A percentile compares a stretch with the other conserved stretches of the same genome.
phyloP scores from a whole-genome alignment of 2,329 filamentous ascomycete genomes.

The Mollisia scopiformis region DNA sequence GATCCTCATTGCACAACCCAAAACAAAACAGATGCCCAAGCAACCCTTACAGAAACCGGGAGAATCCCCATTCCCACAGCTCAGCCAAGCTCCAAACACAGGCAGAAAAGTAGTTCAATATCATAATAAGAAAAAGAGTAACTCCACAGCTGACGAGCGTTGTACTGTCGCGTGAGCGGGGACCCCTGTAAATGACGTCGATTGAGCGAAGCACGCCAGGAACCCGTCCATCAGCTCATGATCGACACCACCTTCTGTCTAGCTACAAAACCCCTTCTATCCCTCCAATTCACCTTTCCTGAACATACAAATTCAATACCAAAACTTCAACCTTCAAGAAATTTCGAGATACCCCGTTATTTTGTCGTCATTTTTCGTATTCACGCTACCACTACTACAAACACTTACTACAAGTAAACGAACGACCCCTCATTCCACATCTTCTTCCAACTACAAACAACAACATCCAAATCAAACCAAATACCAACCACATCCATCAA shows the following conservation, averaged over 20 bases:
- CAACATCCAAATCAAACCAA: slow-evolving; percentile 2
- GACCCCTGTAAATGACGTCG: slow-evolving; percentile 28
- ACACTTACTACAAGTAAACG: slow-evolving; percentile 3
- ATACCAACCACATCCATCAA: slow-evolving; percentile 10
- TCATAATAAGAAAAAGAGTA: not conserved
- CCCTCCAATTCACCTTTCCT: slow-evolving; percentile 10
- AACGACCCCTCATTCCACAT: slow-evolving; percentile 2
- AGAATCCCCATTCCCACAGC: not conserved
- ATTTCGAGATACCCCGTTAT: slow-evolving; percentile 3
- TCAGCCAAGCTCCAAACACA: not conserved
- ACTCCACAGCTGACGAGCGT: slow-evolving; percentile 8
- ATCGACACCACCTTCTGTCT: slow-evolving; percentile 6
- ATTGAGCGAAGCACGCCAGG: slow-evolving; percentile 24
- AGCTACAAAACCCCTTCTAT: slow-evolving; percentile 37
- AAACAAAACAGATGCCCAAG: not conserved
- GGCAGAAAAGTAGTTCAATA: slow-evolving; percentile 1
- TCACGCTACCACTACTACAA: not conserved
- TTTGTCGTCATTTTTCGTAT: not conserved
- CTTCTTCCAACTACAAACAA: slow-evolving; percentile 1
- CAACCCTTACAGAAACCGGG: not conserved
- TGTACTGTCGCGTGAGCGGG: slow-evolving; percentile 23
- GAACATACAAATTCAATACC: slow-evolving; percentile 10
- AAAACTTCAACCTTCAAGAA: slow-evolving; percentile 5
- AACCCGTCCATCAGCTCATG: slow-evolving; percentile 19
- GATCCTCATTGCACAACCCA: slow-evolving; percentile 1